phyloP scores from a whole-genome alignment of 1,284 basidiomycete genomes.

The Cutaneotrichosporon sp. region DNA sequence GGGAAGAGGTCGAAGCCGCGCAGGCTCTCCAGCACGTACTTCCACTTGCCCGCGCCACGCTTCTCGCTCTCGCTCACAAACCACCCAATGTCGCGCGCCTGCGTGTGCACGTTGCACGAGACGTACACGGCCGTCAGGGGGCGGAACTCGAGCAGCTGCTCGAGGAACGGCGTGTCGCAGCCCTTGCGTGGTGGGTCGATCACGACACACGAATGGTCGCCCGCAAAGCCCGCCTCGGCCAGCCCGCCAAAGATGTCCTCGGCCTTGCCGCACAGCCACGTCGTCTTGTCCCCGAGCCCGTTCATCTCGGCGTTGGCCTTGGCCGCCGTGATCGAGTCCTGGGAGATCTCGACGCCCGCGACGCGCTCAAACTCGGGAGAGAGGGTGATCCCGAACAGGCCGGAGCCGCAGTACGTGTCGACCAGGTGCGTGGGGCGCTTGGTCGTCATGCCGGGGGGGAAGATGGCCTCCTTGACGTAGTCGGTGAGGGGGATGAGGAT shows the following conservation, averaged over 20 bases:
- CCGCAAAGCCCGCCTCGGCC: conserved; percentile 42
- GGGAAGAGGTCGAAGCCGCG: conserved; percentile 90
- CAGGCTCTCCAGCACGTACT: conserved; percentile 68
- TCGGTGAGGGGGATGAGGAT: conserved; percentile 79
- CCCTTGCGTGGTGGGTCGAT: conserved; percentile 80
- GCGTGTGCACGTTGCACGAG: conserved; percentile 77
- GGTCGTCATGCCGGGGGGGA: conserved; percentile 50
- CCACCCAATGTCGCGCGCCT: conserved; percentile 42
- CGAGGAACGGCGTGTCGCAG: conserved; percentile 77
- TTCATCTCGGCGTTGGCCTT: conserved; percentile 80
- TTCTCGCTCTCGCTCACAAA: conserved; percentile 28
- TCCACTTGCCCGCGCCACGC: conserved; percentile 28
- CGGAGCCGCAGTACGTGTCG: conserved; percentile 86
- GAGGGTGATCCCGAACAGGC: conserved; percentile 88
- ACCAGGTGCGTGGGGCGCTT: conserved; percentile 73
- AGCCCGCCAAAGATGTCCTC: conserved; percentile 59
- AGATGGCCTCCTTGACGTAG: conserved; percentile 77
- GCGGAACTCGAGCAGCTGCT: conserved; percentile 73
- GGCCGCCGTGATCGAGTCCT: conserved; percentile 73
- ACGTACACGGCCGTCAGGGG: conserved; percentile 80
- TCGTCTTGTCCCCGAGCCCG: conserved; percentile 50
- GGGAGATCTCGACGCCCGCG: conserved; percentile 86
- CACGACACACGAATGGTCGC: conserved; percentile 46
- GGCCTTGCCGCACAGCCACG: conserved; percentile 60
- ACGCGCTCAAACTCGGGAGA: conserved; percentile 73